Percentiles rank a stretch among this genome's conserved stretches.
phyloP scores from a whole-genome alignment of 208 protist species.

The Angomonas ambiguus region DNA sequence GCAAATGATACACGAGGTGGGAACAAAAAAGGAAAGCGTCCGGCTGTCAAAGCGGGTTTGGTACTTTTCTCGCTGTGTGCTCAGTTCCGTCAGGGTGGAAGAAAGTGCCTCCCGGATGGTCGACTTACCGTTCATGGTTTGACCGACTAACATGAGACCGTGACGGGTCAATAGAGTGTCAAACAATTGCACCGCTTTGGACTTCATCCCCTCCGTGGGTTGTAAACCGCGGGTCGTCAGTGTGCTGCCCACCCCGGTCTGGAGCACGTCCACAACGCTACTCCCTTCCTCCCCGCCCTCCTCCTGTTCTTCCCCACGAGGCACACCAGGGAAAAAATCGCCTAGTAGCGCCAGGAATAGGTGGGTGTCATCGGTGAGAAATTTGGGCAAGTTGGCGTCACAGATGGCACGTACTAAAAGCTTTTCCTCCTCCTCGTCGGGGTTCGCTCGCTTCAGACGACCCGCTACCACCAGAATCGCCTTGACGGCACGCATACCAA shows the following conservation, averaged over 20 bases:
- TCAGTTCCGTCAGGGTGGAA: conserved; percentile 53
- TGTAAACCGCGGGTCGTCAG: conserved; percentile 53
- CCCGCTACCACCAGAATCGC: conserved; percentile 93
- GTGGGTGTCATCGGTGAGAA: conserved; percentile 85
- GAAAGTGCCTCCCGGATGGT: conserved; percentile 73
- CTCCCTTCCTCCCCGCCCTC: background rate
- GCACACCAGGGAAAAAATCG: conserved; percentile 89
- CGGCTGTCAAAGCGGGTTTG: conserved; percentile 27
- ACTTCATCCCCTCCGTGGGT: conserved; percentile 66
- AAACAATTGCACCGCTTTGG: conserved; percentile 91
- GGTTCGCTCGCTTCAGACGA: conserved; percentile 79
- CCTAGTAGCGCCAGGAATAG: conserved; percentile 89
- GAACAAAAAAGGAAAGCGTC: conserved; percentile 65
- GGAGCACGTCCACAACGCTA: conserved; percentile 49
- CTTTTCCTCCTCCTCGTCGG: conserved; percentile 86
- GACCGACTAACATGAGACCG: conserved; percentile 94
- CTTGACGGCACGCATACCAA: conserved; percentile 94
- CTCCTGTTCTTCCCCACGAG: conserved; percentile 12
- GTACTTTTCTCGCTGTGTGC: conserved; percentile 12
- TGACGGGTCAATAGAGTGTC: conserved; percentile 89
- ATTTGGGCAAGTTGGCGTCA: conserved; percentile 92
- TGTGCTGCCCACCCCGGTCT: conserved; percentile 32
- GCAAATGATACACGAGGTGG: conserved; percentile 47
- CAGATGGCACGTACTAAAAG: conserved; percentile 89
- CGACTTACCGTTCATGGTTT: conserved; percentile 94